phyloP scores from a whole-genome alignment of 352 stramenopile genomes.

The Hyaloperonospora brassicae region DNA sequence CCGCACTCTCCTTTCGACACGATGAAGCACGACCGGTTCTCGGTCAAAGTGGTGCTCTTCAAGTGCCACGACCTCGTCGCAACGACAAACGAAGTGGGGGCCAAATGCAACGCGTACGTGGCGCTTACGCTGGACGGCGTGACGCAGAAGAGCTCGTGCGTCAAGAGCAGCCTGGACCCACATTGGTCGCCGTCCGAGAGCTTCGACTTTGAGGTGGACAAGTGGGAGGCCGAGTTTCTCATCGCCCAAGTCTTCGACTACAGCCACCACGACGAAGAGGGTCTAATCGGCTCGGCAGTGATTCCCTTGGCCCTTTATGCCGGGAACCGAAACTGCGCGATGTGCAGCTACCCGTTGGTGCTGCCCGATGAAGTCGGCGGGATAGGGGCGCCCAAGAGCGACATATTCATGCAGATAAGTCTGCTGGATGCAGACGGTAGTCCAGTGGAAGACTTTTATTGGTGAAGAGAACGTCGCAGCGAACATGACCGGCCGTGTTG shows the following conservation, averaged over 20 bases:
- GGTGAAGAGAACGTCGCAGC: conserved; percentile 7
- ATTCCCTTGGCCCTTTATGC: conserved; percentile 60
- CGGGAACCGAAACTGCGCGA: conserved; percentile 46
- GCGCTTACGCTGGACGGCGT: conserved; percentile 43
- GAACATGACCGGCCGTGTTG: too few species aligned
- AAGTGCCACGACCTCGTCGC: conserved; percentile 54
- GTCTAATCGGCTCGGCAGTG: conserved; percentile 66
- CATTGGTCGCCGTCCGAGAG: conserved; percentile 59
- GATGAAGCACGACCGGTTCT: conserved; percentile 27
- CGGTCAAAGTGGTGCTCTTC: conserved; percentile 48
- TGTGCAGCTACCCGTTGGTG: conserved; percentile 68
- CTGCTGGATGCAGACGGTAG: conserved; percentile 44
- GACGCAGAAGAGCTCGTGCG: conserved; percentile 53
- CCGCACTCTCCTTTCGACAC: conserved; percentile 4
- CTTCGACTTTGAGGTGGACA: conserved; percentile 59
- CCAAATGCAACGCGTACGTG: conserved; percentile 70
- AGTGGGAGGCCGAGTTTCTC: conserved; percentile 63
- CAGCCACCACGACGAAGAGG: conserved; percentile 37
- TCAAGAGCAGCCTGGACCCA: conserved; percentile 57
- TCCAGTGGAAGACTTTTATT: conserved; percentile 44
- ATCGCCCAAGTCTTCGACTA: conserved; percentile 63
- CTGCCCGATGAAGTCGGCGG: conserved; percentile 55
- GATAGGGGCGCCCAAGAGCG: conserved; percentile 42
- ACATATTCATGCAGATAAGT: conserved; percentile 57
- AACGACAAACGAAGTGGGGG: conserved; percentile 36